Percentiles rank a stretch among this genome's conserved stretches.
Conservation (phyloP, 768 basidiomycete species). For the Mrakia gelida region DNA sequence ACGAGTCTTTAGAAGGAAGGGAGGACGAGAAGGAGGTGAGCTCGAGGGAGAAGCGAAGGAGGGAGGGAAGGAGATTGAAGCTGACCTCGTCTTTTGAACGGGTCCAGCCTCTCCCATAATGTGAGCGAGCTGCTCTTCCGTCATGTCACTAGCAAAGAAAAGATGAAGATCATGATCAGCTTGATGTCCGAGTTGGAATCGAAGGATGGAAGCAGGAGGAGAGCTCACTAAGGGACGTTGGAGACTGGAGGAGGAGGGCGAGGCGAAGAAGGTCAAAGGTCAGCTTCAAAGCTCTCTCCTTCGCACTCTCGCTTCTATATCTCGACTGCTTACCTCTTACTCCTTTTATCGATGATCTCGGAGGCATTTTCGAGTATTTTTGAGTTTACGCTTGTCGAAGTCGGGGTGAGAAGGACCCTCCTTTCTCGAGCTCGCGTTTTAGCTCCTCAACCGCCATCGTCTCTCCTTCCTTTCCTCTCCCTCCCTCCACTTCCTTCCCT, state of each 20-base stretch:
- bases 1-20: constrained; percentile 38
- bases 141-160: constrained; percentile 41
- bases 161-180: neutral
- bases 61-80: neutral
- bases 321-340: neutral
- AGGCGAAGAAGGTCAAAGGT: neutral
- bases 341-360: neutral
- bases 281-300: neutral
- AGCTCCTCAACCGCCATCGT: no score
- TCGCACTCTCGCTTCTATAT: neutral
- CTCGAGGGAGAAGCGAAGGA: neutral
- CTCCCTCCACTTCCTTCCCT: neutral
- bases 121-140: constrained; percentile 44
- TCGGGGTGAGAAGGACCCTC: neutral
- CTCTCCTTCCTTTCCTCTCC: no score
- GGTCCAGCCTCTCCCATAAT: constrained; percentile 46
- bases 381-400: neutral
- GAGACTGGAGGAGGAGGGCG: constrained; percentile 31
- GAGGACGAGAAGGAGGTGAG: neutral
- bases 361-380: neutral
- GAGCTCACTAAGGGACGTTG: constrained; percentile 39
- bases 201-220: neutral
- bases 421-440: neutral
- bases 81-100: constrained; percentile 44
- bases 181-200: neutral